Evolutionary conservation across 768 basidiomycete species (phyloP), one percentile per base, ranked within the genome.

Genomic region (Trametes coccinea): DNA sequence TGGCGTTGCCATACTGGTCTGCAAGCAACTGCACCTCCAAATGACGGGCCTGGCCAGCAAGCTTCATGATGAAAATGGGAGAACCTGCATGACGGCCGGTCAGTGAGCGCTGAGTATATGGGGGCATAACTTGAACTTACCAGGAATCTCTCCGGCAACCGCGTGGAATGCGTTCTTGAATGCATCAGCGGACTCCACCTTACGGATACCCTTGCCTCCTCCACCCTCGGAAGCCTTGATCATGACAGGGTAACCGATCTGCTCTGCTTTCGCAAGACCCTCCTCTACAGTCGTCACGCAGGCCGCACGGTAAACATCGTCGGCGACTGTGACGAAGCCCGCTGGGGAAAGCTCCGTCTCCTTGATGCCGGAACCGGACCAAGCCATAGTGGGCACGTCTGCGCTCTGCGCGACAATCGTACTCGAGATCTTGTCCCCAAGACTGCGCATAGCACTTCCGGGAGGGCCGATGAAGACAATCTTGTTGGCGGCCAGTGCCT

Each of bases 161-260:
- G 97, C 97, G 65, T 91, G 84, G 76, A 87, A 99, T 31, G 95
- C 89, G 71, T 95, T 96, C 78, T 91, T 95, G 82, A 99, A 98
- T 52, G 84, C 84, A 48, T 94, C 92, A 1, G 89, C 79, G 50
- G 79, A 77, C 52, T 96, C 93, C 31, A 99, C 97, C 78, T 92
- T 98, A 56, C 97, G 83, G 61, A 99, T 99, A 77, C 97, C 97
- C 76, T 99, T 99, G 61, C 97, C 97, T 75, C 97, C 97, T 67
- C 97, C 97, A 66, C 97, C 97, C 75, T 99, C 97, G 65, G 92
- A 94, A 5, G 97, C 97, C 80, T 99, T 99, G 80, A 99, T 98
- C 97, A 99, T 99, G 64, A 99, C 87, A 0, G 97, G 97, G 82
- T 85, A 98, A 10, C 96, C 95, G 53, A 99, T 97, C 72, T 86